Conservation (phyloP, 2,329 filamentous ascomycete species). For the Chrysoporthe puriensis region DNA sequence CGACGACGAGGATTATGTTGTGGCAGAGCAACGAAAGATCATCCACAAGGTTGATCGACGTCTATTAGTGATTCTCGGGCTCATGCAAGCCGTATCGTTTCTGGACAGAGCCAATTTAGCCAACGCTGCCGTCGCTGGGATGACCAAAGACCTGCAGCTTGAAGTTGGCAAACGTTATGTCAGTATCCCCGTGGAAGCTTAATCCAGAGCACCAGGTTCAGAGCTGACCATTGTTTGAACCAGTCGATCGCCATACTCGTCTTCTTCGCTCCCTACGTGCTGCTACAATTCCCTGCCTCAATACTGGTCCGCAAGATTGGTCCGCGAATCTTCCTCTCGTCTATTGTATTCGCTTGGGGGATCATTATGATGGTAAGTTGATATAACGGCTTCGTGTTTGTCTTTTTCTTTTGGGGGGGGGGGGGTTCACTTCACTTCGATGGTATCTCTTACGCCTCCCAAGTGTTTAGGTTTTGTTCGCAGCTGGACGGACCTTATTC, state of each 20-base stretch:
- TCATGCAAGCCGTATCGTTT: slow-evolving; percentile 74
- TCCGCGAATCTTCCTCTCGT: slow-evolving; percentile 31
- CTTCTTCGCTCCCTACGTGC: slow-evolving; percentile 33
- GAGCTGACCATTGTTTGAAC: not conserved
- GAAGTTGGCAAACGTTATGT: slow-evolving; percentile 49
- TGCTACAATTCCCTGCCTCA: slow-evolving; percentile 33
- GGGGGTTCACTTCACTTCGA: not conserved
- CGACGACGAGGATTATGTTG: slow-evolving; percentile 55
- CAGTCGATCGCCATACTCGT: slow-evolving; percentile 23
- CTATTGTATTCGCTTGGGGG: slow-evolving; percentile 32
- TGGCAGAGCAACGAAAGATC: slow-evolving; percentile 67
- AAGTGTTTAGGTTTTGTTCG: not conserved
- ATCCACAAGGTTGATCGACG: slow-evolving; percentile 71
- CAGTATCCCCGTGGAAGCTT: slow-evolving; percentile 30
- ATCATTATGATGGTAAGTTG: slow-evolving; percentile 26
- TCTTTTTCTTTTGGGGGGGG: too few relatives aligned
- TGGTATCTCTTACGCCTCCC: not conserved
- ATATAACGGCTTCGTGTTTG: not conserved
- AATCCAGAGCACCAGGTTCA: too few relatives aligned
- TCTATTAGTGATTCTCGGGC: slow-evolving; percentile 62
- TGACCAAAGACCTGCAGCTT: slow-evolving; percentile 53
- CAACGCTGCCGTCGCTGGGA: slow-evolving; percentile 71
- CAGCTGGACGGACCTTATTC: not conserved
- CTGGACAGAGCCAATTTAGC: slow-evolving; percentile 81
- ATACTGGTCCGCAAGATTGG: slow-evolving; percentile 32